Evolutionary conservation across 140 eudicot species (phyloP).

Genomic region (Flaveria floridana): DNA sequence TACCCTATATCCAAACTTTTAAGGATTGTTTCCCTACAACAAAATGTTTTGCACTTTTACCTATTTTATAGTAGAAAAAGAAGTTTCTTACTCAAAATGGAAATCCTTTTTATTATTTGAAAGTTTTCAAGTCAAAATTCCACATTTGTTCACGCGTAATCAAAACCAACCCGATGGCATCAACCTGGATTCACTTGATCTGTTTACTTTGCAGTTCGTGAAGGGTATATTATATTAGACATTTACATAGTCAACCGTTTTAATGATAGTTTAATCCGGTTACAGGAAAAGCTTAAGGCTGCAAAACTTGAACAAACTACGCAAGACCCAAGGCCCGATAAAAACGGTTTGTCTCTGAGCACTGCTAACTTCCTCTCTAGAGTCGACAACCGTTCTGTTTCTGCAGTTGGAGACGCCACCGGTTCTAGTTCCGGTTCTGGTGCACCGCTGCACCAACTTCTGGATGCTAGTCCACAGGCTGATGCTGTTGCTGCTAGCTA

Average conservation of each 20-base stretch:
- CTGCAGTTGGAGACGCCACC: slow-evolving; percentile 46
- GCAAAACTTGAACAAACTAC: slow-evolving; percentile 33
- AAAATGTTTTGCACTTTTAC: background rate
- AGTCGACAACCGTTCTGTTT: slow-evolving; percentile 55
- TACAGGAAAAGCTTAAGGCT: slow-evolving; percentile 57
- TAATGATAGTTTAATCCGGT: background rate
- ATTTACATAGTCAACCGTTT: background rate
- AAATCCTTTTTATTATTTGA: background rate
- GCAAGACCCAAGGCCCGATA: slow-evolving; percentile 39
- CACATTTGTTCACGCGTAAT: background rate
- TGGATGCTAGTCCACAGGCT: slow-evolving; percentile 55
- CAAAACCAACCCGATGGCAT: background rate
- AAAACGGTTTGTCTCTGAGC: slow-evolving; percentile 40
- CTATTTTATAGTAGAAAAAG: background rate
- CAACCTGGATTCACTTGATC: slow-evolving; percentile 5
- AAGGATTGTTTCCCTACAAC: background rate
- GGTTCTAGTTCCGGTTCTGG: slow-evolving; percentile 37
- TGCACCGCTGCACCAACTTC: slow-evolving; percentile 68
- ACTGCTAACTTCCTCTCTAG: slow-evolving; percentile 76
- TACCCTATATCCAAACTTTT: background rate
- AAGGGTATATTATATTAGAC: background rate
- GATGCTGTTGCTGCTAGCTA: slow-evolving; percentile 76
- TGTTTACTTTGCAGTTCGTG: slow-evolving; percentile 13
- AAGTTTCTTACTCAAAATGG: background rate
- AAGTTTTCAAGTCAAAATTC: background rate